Conservation (phyloP, 345 rosid species). For the Lepidium sativum region DNA sequence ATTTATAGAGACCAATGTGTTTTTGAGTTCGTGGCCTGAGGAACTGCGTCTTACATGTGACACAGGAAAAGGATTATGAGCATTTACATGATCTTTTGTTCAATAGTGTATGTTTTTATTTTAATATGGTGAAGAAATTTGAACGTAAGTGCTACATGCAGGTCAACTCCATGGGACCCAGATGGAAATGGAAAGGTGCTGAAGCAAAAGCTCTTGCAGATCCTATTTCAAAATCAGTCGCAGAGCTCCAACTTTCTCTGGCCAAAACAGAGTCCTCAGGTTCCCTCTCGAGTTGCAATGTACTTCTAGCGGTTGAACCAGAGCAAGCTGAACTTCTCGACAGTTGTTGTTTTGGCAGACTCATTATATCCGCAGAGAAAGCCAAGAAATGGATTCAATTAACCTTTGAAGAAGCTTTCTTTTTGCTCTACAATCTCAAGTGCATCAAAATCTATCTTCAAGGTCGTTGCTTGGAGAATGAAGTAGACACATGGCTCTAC, state of each 20-base stretch:
- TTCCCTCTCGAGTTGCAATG: constrained; percentile 41
- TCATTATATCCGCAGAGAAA: constrained; percentile 42
- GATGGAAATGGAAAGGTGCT: constrained; percentile 82
- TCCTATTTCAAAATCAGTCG: constrained; percentile 59
- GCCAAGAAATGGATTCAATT: constrained; percentile 67
- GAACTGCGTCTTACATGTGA: too few species aligned
- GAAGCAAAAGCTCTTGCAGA: constrained; percentile 65
- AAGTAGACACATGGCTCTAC: constrained; percentile 42
- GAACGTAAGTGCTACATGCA: background rate
- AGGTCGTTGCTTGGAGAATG: constrained; percentile 25
- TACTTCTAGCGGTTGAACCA: constrained; percentile 41
- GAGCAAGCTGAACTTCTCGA: constrained; percentile 52
- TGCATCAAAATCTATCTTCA: constrained; percentile 47
- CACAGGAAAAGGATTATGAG: too few species aligned
- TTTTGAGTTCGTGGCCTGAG: too few species aligned
- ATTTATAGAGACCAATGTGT: too few species aligned
- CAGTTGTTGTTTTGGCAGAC: constrained; percentile 68
- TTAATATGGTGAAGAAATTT: background rate
- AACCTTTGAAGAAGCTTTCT: constrained; percentile 80
- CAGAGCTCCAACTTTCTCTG: constrained; percentile 49
- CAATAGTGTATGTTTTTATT: background rate
- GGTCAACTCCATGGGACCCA: constrained; percentile 44
- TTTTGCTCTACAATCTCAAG: constrained; percentile 39
- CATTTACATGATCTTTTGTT: background rate
- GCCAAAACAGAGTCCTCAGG: constrained; percentile 35